Base-by-base conservation (phyloP, 2,329 filamentous ascomycete species). In the Leptographium radiaticola region DNA sequence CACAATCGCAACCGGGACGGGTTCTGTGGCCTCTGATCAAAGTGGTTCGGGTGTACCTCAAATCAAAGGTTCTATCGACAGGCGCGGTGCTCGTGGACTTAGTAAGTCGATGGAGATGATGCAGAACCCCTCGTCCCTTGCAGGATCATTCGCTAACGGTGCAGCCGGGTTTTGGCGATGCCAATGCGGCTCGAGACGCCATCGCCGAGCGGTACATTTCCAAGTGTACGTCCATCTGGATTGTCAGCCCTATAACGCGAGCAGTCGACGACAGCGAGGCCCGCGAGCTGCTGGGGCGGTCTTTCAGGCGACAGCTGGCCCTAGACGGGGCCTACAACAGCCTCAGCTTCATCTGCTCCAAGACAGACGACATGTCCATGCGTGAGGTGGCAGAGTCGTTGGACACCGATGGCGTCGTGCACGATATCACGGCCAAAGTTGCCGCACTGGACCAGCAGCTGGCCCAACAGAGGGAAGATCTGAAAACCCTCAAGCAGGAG, bases 271-370 rank as follows among this genome's bases (percentile, higher is more conserved):
- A 81, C 58, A 79, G 80, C 60, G 71, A 75, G 2, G 78, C 79
- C 0, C 76, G 77, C 54, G 71, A 69, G 0, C 65, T 84, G 1
- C 66, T 83, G 9, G 78, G 77, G 0, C 70, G 78, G 18, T 70
- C 71, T 0, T 81, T 81, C 66, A 79, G 75, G 59, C 68, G 74
- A 0, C 80, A 83, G 58, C 65, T 84, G 4, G 76, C 80, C 54
- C 77, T 77, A 59, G 80, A 84, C 55, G 75, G 76, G 2, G 71
- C 68, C 0, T 77, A 77, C 53, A 71, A 67, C 8, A 69, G 67
- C 2, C 68, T 83, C 3, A 81, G 77, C 0, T 83, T 84, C 56
- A 77, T 84, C 15, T 83, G 80, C 60, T 75, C 72, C 16, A 84
- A 83, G 61, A 80, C 77, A 0, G 81, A 84, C 58, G 77, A 83